Evolutionary conservation across 2,329 filamentous ascomycete genomes (phyloP).

Genomic region (Monosporascus sp.): DNA sequence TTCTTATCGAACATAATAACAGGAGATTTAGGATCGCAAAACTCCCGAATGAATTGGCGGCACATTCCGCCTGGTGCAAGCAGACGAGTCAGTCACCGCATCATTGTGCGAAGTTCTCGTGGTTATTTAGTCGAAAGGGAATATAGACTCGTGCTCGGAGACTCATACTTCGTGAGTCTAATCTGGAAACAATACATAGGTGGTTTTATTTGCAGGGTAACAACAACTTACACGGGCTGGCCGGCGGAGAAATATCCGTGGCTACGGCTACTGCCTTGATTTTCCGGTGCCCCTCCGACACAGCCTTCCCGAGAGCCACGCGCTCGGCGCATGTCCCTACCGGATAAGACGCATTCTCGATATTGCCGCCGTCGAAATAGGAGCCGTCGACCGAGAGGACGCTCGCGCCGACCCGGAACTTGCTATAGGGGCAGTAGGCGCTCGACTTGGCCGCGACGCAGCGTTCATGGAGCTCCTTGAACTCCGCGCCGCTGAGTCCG

Average conservation of each 20-base stretch:
- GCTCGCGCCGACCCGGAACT: conserved; percentile 83
- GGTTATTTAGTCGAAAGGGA: too few relatives aligned
- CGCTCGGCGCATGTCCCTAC: conserved; percentile 95
- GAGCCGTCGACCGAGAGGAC: conserved; percentile 53
- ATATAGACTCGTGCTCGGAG: too few relatives aligned
- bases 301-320: conserved; percentile 77
- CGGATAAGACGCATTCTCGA: conserved; percentile 90
- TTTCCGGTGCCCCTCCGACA: conserved; percentile 50
- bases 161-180: too few relatives aligned
- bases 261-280: conserved; percentile 82
- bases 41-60: conserved; percentile 82
- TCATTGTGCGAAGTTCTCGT: too few relatives aligned
- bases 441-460: conserved; percentile 66
- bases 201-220: background rate
- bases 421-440: conserved; percentile 90
- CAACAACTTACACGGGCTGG: conserved; percentile 59
- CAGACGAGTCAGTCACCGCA: background rate
- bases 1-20: conserved; percentile 91
- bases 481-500: conserved; percentile 56
- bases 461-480: conserved; percentile 56
- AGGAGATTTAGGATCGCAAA: conserved; percentile 62
- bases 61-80: conserved; percentile 65
- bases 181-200: too few relatives aligned
- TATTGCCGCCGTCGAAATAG: conserved; percentile 72
- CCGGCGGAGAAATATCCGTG: conserved; percentile 66